Evolutionary conservation across 495 filamentous ascomycete species (phyloP).

Genomic region (Parathielavia appendiculata): DNA sequence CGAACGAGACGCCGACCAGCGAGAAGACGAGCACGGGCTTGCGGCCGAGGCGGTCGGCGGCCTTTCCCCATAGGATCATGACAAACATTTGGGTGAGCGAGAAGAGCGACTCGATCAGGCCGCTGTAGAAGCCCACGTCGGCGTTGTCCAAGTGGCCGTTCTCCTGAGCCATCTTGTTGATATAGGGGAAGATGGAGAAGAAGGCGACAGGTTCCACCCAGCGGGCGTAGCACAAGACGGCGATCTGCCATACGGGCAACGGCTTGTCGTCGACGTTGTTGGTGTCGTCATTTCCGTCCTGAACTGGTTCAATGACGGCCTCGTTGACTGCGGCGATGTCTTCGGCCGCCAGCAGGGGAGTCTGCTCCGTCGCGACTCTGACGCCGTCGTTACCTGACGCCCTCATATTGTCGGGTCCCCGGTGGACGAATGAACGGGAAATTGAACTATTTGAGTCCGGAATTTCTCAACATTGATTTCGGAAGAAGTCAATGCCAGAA

Average conservation of each 20-base stretch:
- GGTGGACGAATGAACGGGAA: neutral
- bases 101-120: slow-evolving; percentile 68
- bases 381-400: neutral
- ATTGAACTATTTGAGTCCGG: too few relatives aligned
- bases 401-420: slow-evolving; percentile 4
- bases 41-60: slow-evolving; percentile 60
- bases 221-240: slow-evolving; percentile 61
- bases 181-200: slow-evolving; percentile 71
- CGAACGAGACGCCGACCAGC: slow-evolving; percentile 52
- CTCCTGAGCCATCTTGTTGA: slow-evolving; percentile 63
- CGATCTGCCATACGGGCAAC: slow-evolving; percentile 54
- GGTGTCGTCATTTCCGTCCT: slow-evolving; percentile 23
- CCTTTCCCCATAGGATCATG: slow-evolving; percentile 55
- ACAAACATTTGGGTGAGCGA: slow-evolving; percentile 59
- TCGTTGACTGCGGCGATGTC: slow-evolving; percentile 10
- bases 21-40: slow-evolving; percentile 63
- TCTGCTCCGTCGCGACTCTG: slow-evolving; percentile 30
- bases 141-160: slow-evolving; percentile 50
- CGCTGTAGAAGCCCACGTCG: slow-evolving; percentile 67
- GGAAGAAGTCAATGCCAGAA: neutral
- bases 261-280: slow-evolving; percentile 35
- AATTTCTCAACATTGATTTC: neutral
- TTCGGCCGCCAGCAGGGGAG: slow-evolving; percentile 33
- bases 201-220: slow-evolving; percentile 69
- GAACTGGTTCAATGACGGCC: neutral